These are phyloP conservation scores for Penicillium crystallinum DNA, from an alignment of 495 filamentous ascomycete species.

Conservation along the genomic window DNA sequence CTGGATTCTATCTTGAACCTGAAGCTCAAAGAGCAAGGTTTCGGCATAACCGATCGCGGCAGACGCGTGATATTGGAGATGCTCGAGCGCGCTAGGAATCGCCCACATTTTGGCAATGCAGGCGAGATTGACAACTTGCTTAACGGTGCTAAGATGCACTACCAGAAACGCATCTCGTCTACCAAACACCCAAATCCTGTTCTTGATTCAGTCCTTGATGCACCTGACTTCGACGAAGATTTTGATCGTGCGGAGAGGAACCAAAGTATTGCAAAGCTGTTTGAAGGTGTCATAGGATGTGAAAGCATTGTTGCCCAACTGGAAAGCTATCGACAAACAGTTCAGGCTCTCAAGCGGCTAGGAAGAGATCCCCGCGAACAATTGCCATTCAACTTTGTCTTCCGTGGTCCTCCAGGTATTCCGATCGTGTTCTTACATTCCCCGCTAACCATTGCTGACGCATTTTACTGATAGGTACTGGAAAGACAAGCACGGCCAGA, in stretches of 20 bases:
- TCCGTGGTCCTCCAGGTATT: constrained; percentile 58
- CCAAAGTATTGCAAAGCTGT: constrained; percentile 51
- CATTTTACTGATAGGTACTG: constrained; percentile 48
- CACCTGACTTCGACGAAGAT: constrained; percentile 64
- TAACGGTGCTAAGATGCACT: constrained; percentile 51
- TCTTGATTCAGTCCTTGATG: constrained; percentile 37
- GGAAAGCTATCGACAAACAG: constrained; percentile 54
- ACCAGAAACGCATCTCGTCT: constrained; percentile 47
- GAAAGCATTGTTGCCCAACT: constrained; percentile 56
- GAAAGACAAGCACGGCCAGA: constrained; percentile 67
- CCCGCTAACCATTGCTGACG: background rate
- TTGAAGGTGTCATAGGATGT: constrained; percentile 61
- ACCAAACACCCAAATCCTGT: background rate
- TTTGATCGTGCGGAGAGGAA: constrained; percentile 51
- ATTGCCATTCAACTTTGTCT: constrained; percentile 59
- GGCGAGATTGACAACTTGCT: constrained; percentile 62
- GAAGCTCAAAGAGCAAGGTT: constrained; percentile 47
- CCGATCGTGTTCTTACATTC: background rate
- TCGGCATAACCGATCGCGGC: constrained; percentile 38
- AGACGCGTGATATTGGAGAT: constrained; percentile 35
- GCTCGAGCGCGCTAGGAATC: constrained; percentile 38
- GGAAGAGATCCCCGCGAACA: constrained; percentile 54
- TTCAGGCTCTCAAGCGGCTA: constrained; percentile 35
- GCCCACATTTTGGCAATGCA: constrained; percentile 51
- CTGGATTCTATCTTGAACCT: constrained; percentile 50